Evolutionary conservation across 768 basidiomycete genomes (phyloP).

Genomic region (Leccinum arenicola): DNA sequence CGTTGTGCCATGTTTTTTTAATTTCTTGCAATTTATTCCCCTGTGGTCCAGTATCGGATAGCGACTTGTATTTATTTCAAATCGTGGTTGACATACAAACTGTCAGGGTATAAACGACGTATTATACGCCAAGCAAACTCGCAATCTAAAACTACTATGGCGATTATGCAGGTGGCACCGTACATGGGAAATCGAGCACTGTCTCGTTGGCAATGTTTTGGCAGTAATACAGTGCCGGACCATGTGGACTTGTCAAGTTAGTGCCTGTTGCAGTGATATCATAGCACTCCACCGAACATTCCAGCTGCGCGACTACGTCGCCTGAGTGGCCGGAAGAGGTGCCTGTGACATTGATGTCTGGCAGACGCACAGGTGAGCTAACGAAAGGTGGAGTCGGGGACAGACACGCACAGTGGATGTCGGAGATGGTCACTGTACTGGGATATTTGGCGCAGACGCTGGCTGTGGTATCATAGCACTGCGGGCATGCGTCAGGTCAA

Average conservation of each 20-base stretch:
- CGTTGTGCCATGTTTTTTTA: no score
- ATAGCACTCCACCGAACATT: conserved; percentile 39
- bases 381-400: neutral
- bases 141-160: neutral
- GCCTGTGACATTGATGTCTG: conserved; percentile 41
- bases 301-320: conserved; percentile 39
- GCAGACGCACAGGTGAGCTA: neutral
- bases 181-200: conserved; percentile 31
- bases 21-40: no score
- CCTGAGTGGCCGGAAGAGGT: conserved; percentile 40
- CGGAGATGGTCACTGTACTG: conserved; percentile 36
- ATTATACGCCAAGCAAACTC: no score
- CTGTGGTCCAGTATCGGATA: no score
- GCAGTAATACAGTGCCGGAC: conserved; percentile 35
- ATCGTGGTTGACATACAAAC: no score
- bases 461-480: conserved; percentile 39
- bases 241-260: conserved; percentile 27
- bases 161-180: conserved; percentile 5
- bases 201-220: conserved; percentile 32
- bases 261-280: conserved; percentile 36
- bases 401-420: conserved; percentile 38
- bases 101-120: no score
- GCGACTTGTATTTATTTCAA: no score
- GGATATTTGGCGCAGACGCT: conserved; percentile 38
- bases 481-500: neutral